Conservation (phyloP, 768 basidiomycete species). For the Plicaturopsis crispa region DNA sequence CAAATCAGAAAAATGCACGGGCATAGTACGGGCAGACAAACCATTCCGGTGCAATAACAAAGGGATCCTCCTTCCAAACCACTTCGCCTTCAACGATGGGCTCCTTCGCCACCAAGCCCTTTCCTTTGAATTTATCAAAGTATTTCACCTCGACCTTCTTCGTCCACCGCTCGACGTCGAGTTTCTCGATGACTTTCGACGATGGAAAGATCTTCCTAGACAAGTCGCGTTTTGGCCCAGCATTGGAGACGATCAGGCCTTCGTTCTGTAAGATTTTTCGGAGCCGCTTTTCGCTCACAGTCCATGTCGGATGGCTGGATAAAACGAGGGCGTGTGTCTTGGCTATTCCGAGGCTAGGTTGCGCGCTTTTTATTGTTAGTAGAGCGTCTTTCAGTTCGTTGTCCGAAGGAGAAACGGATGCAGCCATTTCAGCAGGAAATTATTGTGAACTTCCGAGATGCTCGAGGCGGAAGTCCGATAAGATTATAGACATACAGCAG, state of each 20-base stretch:
- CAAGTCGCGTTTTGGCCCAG: conserved; percentile 4
- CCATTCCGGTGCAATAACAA: conserved; percentile 77
- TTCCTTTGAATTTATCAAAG: conserved; percentile 69
- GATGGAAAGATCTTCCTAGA: conserved; percentile 37
- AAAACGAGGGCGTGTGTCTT: conserved; percentile 66
- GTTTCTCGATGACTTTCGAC: conserved; percentile 54
- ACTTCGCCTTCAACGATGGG: conserved; percentile 64
- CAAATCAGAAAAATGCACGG: conserved; percentile 1
- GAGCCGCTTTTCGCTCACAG: conserved; percentile 78
- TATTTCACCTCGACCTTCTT: conserved; percentile 56
- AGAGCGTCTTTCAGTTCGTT: conserved; percentile 41
- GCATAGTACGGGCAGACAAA: conserved; percentile 20
- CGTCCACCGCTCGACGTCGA: conserved; percentile 60
- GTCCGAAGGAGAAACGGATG: neutral
- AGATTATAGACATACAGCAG: too few species aligned
- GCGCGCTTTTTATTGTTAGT: conserved; percentile 40
- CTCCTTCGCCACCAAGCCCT: conserved; percentile 71
- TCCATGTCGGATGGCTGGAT: conserved; percentile 55
- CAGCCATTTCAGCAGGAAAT: too few species aligned
- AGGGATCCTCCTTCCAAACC: conserved; percentile 84
- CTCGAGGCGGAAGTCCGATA: too few species aligned
- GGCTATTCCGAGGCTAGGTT: conserved; percentile 61
- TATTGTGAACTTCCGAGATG: too few species aligned
- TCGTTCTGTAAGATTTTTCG: conserved; percentile 31
- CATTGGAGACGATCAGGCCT: neutral